Conservation (phyloP, 306 rosid genomes). For the Delonix regia region DNA sequence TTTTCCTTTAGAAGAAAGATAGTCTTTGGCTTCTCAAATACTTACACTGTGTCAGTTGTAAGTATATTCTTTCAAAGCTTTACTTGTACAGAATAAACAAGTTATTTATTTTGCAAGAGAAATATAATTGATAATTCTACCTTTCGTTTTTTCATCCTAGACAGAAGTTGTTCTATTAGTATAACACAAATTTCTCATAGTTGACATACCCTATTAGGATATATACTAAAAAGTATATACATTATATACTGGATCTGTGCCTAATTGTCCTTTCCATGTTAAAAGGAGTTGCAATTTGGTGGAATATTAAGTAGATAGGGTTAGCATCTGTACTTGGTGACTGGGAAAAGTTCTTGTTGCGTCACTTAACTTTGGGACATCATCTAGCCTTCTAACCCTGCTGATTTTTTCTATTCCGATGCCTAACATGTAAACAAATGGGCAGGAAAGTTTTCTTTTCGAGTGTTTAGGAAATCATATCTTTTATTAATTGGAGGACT, state of each 20-base stretch:
- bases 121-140: not conserved
- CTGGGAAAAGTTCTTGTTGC: no score
- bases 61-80: slow-evolving; percentile 24
- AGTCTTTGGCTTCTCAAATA: not conserved
- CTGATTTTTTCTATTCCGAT: no score
- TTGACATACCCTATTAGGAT: not conserved
- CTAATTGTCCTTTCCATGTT: not conserved
- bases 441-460: no score
- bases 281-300: not conserved
- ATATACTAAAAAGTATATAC: not conserved
- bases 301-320: not conserved
- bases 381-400: no score
- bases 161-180: not conserved
- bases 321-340: not conserved
- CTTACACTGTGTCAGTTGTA: slow-evolving; percentile 1
- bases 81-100: slow-evolving; percentile 2
- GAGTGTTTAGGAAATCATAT: no score
- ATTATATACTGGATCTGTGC: not conserved
- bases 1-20: slow-evolving; percentile 14
- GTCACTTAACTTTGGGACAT: no score
- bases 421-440: no score
- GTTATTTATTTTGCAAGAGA: not conserved
- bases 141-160: not conserved
- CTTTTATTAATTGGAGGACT: no score
- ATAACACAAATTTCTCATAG: not conserved